A percentile compares a stretch with the other conserved stretches of the same genome.
phyloP scores from a whole-genome alignment of 208 protist species.

The Leishmania amazonensis region DNA sequence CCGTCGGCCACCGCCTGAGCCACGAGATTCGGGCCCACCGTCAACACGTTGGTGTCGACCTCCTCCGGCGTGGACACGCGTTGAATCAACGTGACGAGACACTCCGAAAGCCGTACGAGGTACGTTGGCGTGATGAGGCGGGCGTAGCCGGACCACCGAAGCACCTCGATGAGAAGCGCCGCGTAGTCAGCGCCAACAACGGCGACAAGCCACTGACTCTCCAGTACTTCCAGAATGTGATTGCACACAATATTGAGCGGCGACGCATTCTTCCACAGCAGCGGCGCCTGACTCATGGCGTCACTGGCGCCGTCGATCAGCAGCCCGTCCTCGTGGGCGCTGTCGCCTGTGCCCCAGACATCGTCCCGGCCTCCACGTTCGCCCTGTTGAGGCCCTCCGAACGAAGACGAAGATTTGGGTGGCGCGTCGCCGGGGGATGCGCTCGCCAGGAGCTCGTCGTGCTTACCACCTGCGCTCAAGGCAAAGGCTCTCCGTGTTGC shows the following conservation, averaged over 20 bases:
- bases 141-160: constrained; percentile 55
- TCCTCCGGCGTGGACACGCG: constrained; percentile 14
- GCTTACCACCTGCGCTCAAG: not conserved
- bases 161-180: constrained; percentile 46
- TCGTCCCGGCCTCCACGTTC: not conserved
- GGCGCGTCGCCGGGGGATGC: not conserved
- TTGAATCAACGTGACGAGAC: constrained; percentile 51
- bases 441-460: constrained; percentile 1
- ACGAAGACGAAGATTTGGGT: not conserved
- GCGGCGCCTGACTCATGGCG: constrained; percentile 28
- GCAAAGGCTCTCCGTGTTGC: not conserved
- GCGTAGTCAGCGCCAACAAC: constrained; percentile 71
- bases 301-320: not conserved
- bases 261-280: constrained; percentile 76
- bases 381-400: not conserved
- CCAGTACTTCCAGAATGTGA: constrained; percentile 74
- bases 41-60: not conserved
- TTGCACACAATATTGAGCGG: constrained; percentile 53
- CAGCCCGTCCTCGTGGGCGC: not conserved
- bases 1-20: constrained; percentile 20
- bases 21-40: constrained; percentile 9
- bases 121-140: constrained; percentile 42
- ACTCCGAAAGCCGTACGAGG: constrained; percentile 39
- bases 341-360: not conserved
- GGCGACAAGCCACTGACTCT: constrained; percentile 53